Base-by-base conservation (phyloP, 805 yeast genomes). In the Yueomyces sinensis region DNA sequence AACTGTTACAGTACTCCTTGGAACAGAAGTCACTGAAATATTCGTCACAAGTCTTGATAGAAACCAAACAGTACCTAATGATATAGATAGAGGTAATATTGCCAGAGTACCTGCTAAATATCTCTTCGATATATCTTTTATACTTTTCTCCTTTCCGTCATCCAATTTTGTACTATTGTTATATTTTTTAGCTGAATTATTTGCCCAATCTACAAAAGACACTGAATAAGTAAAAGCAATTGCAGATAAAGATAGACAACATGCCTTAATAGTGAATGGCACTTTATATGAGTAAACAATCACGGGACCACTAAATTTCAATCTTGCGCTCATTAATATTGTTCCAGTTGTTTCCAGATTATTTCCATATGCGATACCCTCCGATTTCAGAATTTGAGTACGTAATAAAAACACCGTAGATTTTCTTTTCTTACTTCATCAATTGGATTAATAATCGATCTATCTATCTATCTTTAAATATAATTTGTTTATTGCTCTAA, bases 31-130 rank as follows among this genome's bases (percentile, higher is more conserved):
- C 4, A 35, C 19, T 5, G 32, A 29, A 5, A 50, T 34, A 17
- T 40, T 43, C 2, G 56, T 47, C 9, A 50, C 52, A 2, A 54
- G 38, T 33, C 58, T 42, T 11, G 58, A 47, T 9, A 50, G 47
- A 1, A 44, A 31, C 29, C 42, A 41, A 3, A 50, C 17, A 2
- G 57, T 44, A 13, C 45, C 47, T 4, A 41, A 20, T 1, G 59
- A 41, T 7, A 56, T 29, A 4, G 50, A 29, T 9, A 56, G 37
- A 6, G 61, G 61, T 17, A 56, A 40, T 4, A 44, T 32, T 1
- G 52, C 37, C 23, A 56, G 37, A 3, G 44, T 37, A 13, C 45
- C 39, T 5, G 58, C 37, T 41, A 36, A 38, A 39, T 36, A 48
- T 23, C 32, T 36, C 38, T 14, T 35, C 11, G 22, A 5, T 13